Percentiles rank a stretch among this genome's conserved stretches.
phyloP scores from a whole-genome alignment of 768 basidiomycete genomes.

The Lactarius deliciosus region DNA sequence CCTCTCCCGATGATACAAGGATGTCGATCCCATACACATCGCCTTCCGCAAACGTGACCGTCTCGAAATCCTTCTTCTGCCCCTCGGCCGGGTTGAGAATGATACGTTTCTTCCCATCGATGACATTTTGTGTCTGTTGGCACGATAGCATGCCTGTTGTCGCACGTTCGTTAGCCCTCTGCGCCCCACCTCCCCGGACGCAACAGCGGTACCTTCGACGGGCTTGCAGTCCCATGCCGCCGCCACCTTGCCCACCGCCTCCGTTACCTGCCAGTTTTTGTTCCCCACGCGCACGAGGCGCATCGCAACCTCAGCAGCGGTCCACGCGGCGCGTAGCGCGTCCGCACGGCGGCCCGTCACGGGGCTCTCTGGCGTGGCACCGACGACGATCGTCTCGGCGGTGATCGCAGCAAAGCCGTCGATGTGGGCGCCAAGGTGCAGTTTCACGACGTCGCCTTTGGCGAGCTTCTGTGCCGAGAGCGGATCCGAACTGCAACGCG shows the following conservation, averaged over 20 bases:
- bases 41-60: slow-evolving; percentile 82
- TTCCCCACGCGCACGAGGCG: slow-evolving; percentile 87
- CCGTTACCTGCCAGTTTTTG: slow-evolving; percentile 95
- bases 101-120: slow-evolving; percentile 95
- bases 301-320: slow-evolving; percentile 90
- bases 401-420: slow-evolving; percentile 94
- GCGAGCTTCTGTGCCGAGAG: slow-evolving; percentile 65
- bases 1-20: slow-evolving; percentile 81
- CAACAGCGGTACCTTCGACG: slow-evolving; percentile 71
- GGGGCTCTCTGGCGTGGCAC: slow-evolving; percentile 68
- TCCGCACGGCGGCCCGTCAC: slow-evolving; percentile 88
- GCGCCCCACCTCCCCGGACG: not conserved
- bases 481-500: slow-evolving; percentile 62
- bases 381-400: slow-evolving; percentile 91
- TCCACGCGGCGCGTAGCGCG: slow-evolving; percentile 90
- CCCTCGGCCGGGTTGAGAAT: slow-evolving; percentile 85
- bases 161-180: slow-evolving; percentile 21
- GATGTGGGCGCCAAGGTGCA: slow-evolving; percentile 96
- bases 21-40: slow-evolving; percentile 97
- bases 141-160: slow-evolving; percentile 86
- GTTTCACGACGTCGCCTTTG: slow-evolving; percentile 91
- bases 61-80: slow-evolving; percentile 85
- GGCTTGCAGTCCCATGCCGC: slow-evolving; percentile 83
- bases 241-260: slow-evolving; percentile 72
- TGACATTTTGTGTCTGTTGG: slow-evolving; percentile 90